Base-by-base conservation (phyloP, 2,329 filamentous ascomycete species). In the Neocatenulostroma microsporum region DNA sequence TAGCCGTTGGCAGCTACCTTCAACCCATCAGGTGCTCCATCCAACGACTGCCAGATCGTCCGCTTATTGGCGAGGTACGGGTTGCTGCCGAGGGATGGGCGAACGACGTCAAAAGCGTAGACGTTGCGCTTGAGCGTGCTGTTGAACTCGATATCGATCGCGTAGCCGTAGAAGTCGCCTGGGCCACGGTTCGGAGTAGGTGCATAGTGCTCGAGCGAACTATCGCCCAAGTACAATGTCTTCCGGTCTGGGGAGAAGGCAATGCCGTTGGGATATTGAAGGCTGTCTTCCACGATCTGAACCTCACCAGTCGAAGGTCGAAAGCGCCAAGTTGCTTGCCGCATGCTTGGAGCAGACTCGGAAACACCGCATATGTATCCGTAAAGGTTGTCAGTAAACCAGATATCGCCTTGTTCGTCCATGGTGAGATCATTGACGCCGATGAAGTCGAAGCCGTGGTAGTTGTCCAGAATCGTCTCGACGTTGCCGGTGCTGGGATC, bases 321-420 rank as follows among this genome's bases (percentile, higher is more conserved):
- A 45, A 67, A 70, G 28, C 66, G 60, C 48, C 69, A 71, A 6
- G 48, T 54, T n/a, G 52, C 58, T 15, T 42, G 24, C 13, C 44
- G 51, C 29, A 59, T n/a, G n/a, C n/a, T n/a, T n/a, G n/a, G n/a
- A n/a, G n/a, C n/a, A n/a, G n/a, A n/a, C n/a, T n/a, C n/a, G n/a
- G n/a, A n/a, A n/a, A n/a, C n/a, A n/a, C n/a, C n/a, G n/a, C n/a
- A n/a, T n/a, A n/a, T n/a, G n/a, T n/a, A n/a, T n/a, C n/a, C n/a
- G 41, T 65, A 64, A 9, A 47, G 37, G 1, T 65, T 62, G 44
- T 71, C 68, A 1, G 68, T 70, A 53, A 72, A 71, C 66, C 68
- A 72, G 27, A 72, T 54, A 27, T 68, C 62, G 30, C 64, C 65
- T 1, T 61, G 62, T 4, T 52, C 45, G 21, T 66, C 61, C 28